Evolutionary conservation across 192 early-diverging fungal species (phyloP).

Genomic region (Cetraspora pellucida): DNA sequence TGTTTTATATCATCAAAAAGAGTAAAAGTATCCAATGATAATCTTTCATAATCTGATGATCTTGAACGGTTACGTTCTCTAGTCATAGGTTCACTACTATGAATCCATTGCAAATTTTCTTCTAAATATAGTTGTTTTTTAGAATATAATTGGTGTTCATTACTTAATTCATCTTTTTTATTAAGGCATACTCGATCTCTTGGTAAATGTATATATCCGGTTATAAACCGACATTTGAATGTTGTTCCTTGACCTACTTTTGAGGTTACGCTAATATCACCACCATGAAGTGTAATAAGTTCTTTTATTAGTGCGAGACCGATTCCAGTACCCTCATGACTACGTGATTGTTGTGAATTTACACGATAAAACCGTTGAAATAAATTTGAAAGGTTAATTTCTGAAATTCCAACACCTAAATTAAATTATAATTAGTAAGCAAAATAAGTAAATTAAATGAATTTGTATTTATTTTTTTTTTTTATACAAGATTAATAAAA

Average conservation of each 20-base stretch:
- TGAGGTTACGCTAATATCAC: constrained; percentile 44
- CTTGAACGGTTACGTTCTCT: too few relatives aligned
- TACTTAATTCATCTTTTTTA: not conserved
- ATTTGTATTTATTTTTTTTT: too few relatives aligned
- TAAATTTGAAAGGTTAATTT: constrained; percentile 45
- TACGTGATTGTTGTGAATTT: constrained; percentile 52
- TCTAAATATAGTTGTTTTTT: constrained; percentile 39
- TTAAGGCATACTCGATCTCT: constrained; percentile 39
- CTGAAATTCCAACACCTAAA: constrained; percentile 50
- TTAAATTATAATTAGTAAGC: too few relatives aligned
- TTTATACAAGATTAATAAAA: too few relatives aligned
- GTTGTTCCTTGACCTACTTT: constrained; percentile 49
- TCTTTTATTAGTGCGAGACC: constrained; percentile 49
- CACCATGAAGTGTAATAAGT: constrained; percentile 55
- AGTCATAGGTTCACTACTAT: not conserved
- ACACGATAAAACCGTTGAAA: constrained; percentile 67
- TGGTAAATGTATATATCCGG: constrained; percentile 52
- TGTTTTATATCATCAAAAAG: constrained; percentile 41
- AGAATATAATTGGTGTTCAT: constrained; percentile 8
- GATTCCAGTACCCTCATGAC: constrained; percentile 63
- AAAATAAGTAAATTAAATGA: too few relatives aligned
- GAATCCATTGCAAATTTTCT: constrained; percentile 40
- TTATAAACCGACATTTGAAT: constrained; percentile 51
- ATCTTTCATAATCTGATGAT: too few relatives aligned
- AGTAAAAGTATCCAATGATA: not conserved